Evolutionary conservation across 2,329 filamentous ascomycete genomes (phyloP), one percentile per base, ranked within the genome.

Genomic region (Talaromyces sp.): DNA sequence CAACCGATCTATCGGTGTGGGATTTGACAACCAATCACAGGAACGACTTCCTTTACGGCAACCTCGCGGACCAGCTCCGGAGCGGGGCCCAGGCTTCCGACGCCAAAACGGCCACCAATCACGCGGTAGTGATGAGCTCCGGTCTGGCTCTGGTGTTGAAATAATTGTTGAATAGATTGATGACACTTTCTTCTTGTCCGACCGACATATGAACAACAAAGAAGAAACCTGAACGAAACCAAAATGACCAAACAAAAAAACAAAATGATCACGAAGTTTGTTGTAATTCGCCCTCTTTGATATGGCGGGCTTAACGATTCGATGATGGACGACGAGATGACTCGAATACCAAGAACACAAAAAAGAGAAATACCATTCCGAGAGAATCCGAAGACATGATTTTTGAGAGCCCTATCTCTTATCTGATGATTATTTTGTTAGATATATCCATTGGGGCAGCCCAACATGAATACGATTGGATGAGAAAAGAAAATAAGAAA

Each of bases 81-180:
- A 86, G 68, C 83, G 84, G 64, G 83, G 83, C 57, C 76, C 82
- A 62, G 70, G 85, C 77, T 75, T 88, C 81, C 75, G 80, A 63
- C 78, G 84, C 67, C 84, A 83, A 68, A 87, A 86, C 68, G 85
- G 85, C 68, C 85, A 87, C 71, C 81, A 84, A 67, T 74, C 81
- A 60, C 83, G 84, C 66, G 83, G 83, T 68, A 87, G 84, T 71
- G 85, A 88, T 67, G 85, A 88, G 71, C 75, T 87, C 62, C 84
- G 84, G 59, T 80, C 83, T 65, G 83, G 81, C 68, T 84, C 82
- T 63, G 81, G 82, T 61, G 81, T 86, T 64, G 84, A 86, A 71
- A 86, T 87, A 70, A 84, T 86, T 68, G 84, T 86, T 68, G 85
- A 86, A 77, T 85, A 84, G 74, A 72, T 51, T 63, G 63, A 67